phyloP scores from a whole-genome alignment of 331 rosid genomes.

The Quercus phellos region DNA sequence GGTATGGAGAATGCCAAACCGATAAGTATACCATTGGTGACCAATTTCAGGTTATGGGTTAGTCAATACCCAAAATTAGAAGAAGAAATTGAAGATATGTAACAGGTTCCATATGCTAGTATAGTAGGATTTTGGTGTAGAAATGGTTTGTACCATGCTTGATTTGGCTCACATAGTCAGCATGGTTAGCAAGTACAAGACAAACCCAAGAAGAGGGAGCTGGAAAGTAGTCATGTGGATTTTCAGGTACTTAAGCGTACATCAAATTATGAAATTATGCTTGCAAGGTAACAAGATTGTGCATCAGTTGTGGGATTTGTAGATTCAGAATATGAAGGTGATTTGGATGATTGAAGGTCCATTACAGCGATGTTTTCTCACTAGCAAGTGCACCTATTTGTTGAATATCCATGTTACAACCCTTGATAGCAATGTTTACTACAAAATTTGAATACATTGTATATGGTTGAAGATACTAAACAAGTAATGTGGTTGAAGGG shows the following conservation, averaged over 20 bases:
- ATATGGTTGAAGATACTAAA: neutral
- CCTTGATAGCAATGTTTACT: neutral
- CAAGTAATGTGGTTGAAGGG: neutral
- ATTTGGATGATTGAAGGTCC: neutral
- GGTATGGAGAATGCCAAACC: neutral
- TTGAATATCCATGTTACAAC: neutral
- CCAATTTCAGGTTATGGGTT: neutral
- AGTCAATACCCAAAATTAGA: neutral
- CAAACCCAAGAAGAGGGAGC: no score
- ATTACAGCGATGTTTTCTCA: neutral
- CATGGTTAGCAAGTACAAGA: no score
- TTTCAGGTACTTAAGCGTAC: no score
- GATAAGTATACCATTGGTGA: neutral
- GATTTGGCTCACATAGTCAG: no score
- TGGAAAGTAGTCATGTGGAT: no score
- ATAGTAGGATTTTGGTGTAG: neutral
- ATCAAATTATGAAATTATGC: no score
- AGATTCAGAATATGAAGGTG: neutral
- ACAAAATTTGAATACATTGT: neutral
- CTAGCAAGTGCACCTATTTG: neutral
- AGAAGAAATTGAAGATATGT: neutral
- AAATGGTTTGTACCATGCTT: no score
- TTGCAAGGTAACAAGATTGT: no score
- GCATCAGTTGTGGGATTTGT: no score
- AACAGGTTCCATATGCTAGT: neutral